Evolutionary conservation across 495 filamentous ascomycete genomes (phyloP).

Genomic region (Podospora pseudoanserina): DNA sequence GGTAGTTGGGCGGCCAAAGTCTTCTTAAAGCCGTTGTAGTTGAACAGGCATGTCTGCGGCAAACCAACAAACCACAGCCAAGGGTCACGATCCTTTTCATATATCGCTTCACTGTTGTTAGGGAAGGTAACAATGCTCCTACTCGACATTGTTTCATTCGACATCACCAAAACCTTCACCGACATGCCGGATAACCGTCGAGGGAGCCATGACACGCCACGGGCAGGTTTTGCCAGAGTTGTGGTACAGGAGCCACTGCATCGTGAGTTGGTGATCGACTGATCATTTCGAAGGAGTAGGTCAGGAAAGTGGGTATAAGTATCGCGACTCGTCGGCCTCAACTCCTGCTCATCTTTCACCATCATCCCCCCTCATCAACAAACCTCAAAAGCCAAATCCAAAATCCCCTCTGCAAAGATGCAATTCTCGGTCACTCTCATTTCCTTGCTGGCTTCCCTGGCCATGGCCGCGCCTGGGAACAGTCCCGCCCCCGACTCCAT

Average conservation of each 20-base stretch:
- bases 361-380: background rate
- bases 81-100: background rate
- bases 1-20: background rate
- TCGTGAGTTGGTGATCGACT: background rate
- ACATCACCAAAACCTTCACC: background rate
- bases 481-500: background rate
- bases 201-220: background rate
- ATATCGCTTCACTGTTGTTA: background rate
- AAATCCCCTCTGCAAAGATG: background rate
- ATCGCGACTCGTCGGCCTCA: background rate
- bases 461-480: background rate
- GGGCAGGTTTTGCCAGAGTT: background rate
- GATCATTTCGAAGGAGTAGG: background rate
- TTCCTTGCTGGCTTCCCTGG: background rate
- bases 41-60: background rate
- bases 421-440: background rate
- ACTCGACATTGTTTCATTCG: background rate
- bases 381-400: background rate
- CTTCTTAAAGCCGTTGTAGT: background rate
- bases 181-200: background rate
- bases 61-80: background rate
- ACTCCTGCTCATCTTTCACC: background rate
- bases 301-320: background rate
- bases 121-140: background rate
- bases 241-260: background rate